Base-by-base conservation (phyloP, 2,329 filamentous ascomycete genomes). In the Lachnellula cervina region DNA sequence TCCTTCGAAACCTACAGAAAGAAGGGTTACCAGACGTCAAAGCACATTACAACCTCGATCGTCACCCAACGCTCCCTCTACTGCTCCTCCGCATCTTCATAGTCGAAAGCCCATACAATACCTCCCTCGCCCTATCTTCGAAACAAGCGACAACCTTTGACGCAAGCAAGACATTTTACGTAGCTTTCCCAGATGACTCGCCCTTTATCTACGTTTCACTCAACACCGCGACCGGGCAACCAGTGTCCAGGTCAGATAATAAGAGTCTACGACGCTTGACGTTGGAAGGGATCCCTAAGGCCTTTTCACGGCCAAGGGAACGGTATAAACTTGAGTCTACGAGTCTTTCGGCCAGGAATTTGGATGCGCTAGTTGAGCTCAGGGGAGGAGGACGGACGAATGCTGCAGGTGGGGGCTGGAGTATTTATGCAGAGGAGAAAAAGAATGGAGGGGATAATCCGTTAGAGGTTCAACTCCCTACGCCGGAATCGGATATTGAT, bases 151-250 rank as follows among this genome's bases (percentile, higher is more conserved):
- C 59, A 42, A 66, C 73, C 40, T 78, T 81, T n/a, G 85, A 90
- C 60, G 76, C 82, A 1, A 85, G 85, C 13, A 81, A 84, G 60
- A 87, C 88, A 2, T 81, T 96, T 40, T 94, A 90, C 66, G 77
- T 95, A 58, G 88, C 89, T 1, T 93, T 95, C 64, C 90, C 91
- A 0, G 86, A 93, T 66, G 87, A 86, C 35, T 87, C 88, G 11
- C 88, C 90, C 0, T 85, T 86, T 60, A 76, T 95, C 45, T 95
- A 90, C 69, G 77, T 81, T 7, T 83, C 81, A 1, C 70, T 83
- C 64, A 77, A 92, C 2, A 76, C 93, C 40, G 74, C 75, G 1
- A 64, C 75, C 0, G 71, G 74, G 11, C 69, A 72, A 3, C 65
- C 71, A 0, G 73, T 74, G 11, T 56, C 59, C 23, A 56, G 51